Evolutionary conservation across 331 rosid genomes (phyloP).

Genomic region (Pyracantha coccinea): DNA sequence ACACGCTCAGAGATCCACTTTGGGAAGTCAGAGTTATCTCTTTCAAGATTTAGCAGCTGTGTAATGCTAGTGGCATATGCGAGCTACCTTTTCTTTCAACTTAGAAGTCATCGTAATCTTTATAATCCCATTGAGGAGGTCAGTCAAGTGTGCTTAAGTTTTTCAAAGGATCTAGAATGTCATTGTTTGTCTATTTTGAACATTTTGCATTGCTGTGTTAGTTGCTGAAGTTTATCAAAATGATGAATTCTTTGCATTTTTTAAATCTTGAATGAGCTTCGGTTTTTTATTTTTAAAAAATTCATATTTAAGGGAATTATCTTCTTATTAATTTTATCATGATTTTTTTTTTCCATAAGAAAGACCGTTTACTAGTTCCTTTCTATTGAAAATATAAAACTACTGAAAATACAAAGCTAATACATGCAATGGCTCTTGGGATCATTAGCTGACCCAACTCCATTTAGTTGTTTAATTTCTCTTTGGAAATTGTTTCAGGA

Average conservation of each 20-base stretch:
- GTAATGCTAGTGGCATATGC: constrained; percentile 46
- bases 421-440: not conserved
- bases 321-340: not conserved
- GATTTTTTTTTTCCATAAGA: not conserved
- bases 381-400: not conserved
- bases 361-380: not conserved
- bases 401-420: not conserved
- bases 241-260: not conserved
- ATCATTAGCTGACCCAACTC: not conserved
- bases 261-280: not conserved
- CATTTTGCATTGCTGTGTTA: not conserved
- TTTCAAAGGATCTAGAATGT: not conserved
- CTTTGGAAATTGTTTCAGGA: constrained; percentile 10
- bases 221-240: not conserved
- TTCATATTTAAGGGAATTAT: not conserved
- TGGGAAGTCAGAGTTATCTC: constrained; percentile 39
- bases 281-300: not conserved
- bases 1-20: constrained; percentile 41
- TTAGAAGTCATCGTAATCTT: constrained; percentile 30
- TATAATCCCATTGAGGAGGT: constrained; percentile 37
- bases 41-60: constrained; percentile 50
- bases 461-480: not conserved
- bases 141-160: constrained; percentile 3
- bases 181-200: not conserved
- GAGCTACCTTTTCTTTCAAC: constrained; percentile 44